Base-by-base conservation (phyloP, 2,329 filamentous ascomycete species). In the Mollisiaceae sp. region DNA sequence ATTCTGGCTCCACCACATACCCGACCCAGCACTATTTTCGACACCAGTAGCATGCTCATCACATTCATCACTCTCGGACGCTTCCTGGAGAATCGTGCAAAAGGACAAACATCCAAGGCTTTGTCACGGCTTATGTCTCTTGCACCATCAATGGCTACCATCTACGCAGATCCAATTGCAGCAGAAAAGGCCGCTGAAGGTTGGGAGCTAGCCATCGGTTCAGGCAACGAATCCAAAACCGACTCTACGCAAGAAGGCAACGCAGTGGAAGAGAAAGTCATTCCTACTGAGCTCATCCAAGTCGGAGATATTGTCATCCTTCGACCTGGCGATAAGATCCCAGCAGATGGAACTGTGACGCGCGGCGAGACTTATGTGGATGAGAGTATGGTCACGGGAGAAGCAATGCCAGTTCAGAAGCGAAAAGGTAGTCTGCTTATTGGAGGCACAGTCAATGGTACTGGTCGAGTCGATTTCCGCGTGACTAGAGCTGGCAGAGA, bases 311-410 rank as follows among this genome's bases (percentile, higher is more conserved):
- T 99, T 70, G 94, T 98, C 65, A 89, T 98, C 68, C 86, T 99
- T 63, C 91, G 93, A 63, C 95, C 95, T 8, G 95, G 95, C 62
- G 95, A 98, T 80, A 98, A 98, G 81, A 93, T 99, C 65, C 94
- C 95, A 1, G 94, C 94, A 1, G 95, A 99, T 76, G 95, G 95
- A 57, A 85, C 88, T 9, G 86, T 99, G 60, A 92, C 93, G 63
- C 88, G 91, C 61, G 95, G 95, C 38, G 92, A 97, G 78, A 97
- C 93, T 41, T 97, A 96, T 74, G 87, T 97, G 24, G 93, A 99
- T 71, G 95, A 99, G 80, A 97, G 93, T 76, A 98, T 98, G 94
- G 94, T 99, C 58, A 99, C 95, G 6, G 95, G 95, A 70, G 95
- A 99, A 80, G 91, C 95, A 2, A 94, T 97, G 86, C 94, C 95